A percentile compares a stretch with the other conserved stretches of the same genome.
phyloP scores from a whole-genome alignment of 371 early-diverging fungal species.

The Mortierella sp. region DNA sequence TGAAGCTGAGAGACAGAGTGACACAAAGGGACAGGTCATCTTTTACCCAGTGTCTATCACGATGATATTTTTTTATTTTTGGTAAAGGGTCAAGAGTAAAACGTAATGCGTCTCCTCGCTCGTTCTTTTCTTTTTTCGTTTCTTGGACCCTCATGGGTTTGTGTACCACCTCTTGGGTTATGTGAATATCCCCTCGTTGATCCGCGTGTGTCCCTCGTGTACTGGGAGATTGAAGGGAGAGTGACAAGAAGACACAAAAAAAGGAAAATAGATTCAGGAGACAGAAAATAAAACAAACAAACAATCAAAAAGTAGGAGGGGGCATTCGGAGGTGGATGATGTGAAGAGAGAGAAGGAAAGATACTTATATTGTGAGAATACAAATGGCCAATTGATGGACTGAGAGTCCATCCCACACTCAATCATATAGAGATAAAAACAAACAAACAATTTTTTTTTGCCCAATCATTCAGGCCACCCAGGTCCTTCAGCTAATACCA shows the following conservation, averaged over 20 bases:
- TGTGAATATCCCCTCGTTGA: not conserved
- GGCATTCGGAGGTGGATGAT: not conserved
- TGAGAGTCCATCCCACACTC: slow-evolving; percentile 35
- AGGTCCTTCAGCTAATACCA: not conserved
- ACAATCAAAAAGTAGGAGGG: not conserved
- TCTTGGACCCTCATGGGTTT: not conserved
- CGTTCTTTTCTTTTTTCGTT: not conserved
- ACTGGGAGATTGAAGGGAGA: too few species aligned
- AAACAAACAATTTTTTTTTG: not conserved
- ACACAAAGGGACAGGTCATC: not conserved
- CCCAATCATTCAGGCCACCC: not conserved
- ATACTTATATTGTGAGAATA: not conserved
- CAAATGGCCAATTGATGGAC: slow-evolving; percentile 25
- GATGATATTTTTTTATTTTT: not conserved
- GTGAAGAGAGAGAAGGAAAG: not conserved
- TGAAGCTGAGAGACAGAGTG: not conserved
- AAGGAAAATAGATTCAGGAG: slow-evolving; percentile 2
- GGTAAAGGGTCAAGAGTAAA: slow-evolving; percentile 18
- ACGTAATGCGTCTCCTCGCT: slow-evolving; percentile 23
- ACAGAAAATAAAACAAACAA: not conserved
- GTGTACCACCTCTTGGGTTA: not conserved
- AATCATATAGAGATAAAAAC: not conserved
- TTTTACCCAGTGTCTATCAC: slow-evolving; percentile 22
- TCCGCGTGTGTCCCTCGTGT: not conserved
- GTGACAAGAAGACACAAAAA: not conserved